Base-by-base conservation (phyloP, 1,284 basidiomycete genomes). In the Puccinia triticina region DNA sequence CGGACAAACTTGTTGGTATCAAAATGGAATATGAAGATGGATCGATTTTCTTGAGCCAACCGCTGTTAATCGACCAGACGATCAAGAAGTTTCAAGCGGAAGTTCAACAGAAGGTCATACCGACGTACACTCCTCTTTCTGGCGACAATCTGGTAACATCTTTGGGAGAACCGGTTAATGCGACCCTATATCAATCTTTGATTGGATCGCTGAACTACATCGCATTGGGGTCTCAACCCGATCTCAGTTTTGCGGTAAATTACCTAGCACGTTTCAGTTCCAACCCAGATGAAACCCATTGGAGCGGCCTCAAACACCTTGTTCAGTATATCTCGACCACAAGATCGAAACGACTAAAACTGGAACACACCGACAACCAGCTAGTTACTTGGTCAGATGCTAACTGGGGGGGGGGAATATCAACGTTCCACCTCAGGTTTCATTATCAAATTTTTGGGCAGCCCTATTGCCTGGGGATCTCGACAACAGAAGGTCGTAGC, bases 361-460 rank as follows among this genome's bases (percentile, higher is more conserved):
- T 72, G 7, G 3, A 50, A 2, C 43, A 16, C 1, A 18, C 11
- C 16, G 8, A 26, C 16, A 26, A 32, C 26, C 8, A 2, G 5
- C 29, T 72, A 10, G 16, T 10, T 10, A 50, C 43, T 3, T 72
- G 69, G 69, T 29, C 26, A 50, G 46, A 72, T 50, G 69, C 69
- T 2, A 50, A 34, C n/a, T 72, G 69, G 69, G 69, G 69, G 2
- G n/a, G 69, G 69, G 14, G 69, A 72, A 29, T 72, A 14, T 26
- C 69, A 72, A 43, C 14, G 69, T 4, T 72, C 69, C 2, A 72
- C 69, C 3, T 72, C 69, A 29, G 69, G 69, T 2, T 72, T 46
- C n/a, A 29, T 72, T 26, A 32, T 29, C 11, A 72, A 14, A n/a
- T n/a, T n/a, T 29, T 16, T 43, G 12, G 43, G 43, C 21, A 43